Evolutionary conservation across 2,329 filamentous ascomycete species (phyloP).

Genomic region (Magnaporthales sp.): DNA sequence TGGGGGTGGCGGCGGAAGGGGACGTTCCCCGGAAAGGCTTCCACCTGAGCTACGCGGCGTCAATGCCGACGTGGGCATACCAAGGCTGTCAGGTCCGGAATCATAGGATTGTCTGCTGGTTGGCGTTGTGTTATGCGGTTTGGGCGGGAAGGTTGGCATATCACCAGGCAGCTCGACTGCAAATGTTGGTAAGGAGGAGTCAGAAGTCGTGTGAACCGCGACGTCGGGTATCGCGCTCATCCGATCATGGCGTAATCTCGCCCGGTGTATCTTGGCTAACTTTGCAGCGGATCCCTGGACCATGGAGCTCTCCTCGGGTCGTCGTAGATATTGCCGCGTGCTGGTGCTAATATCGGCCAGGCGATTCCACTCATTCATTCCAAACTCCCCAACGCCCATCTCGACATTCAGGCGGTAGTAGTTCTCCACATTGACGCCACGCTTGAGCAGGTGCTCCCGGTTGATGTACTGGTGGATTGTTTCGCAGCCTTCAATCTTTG

Average conservation of each 20-base stretch:
- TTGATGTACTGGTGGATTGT: slow-evolving; percentile 81
- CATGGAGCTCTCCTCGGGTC: slow-evolving; percentile 66
- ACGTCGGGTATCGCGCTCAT: slow-evolving; percentile 31
- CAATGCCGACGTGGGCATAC: slow-evolving; percentile 25
- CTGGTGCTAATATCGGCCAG: slow-evolving; percentile 92
- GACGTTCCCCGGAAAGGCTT: slow-evolving; percentile 23
- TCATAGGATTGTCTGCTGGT: slow-evolving; percentile 47
- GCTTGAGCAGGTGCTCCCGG: slow-evolving; percentile 64
- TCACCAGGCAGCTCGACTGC: slow-evolving; percentile 53
- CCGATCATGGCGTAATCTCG: slow-evolving; percentile 59
- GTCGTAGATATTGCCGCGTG: slow-evolving; percentile 74
- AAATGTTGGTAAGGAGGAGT: slow-evolving; percentile 34
- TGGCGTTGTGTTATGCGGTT: slow-evolving; percentile 21
- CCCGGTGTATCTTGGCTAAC: slow-evolving; percentile 73
- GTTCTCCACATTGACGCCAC: slow-evolving; percentile 76
- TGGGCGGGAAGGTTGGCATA: slow-evolving; percentile 30
- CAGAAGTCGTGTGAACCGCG: slow-evolving; percentile 27
- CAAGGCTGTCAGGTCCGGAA: slow-evolving; percentile 42
- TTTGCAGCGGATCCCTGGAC: slow-evolving; percentile 70
- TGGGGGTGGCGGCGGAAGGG: slow-evolving; percentile 19
- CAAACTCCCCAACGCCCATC: slow-evolving; percentile 91
- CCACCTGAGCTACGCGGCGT: slow-evolving; percentile 46
- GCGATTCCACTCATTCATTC: slow-evolving; percentile 96
- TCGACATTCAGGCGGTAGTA: slow-evolving; percentile 98
- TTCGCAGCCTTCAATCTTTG: slow-evolving; percentile 94